These are phyloP conservation scores for Pestalotiopsis sp. DNA, from an alignment of 2,329 filamentous ascomycete genomes.

Conservation along the genomic window DNA sequence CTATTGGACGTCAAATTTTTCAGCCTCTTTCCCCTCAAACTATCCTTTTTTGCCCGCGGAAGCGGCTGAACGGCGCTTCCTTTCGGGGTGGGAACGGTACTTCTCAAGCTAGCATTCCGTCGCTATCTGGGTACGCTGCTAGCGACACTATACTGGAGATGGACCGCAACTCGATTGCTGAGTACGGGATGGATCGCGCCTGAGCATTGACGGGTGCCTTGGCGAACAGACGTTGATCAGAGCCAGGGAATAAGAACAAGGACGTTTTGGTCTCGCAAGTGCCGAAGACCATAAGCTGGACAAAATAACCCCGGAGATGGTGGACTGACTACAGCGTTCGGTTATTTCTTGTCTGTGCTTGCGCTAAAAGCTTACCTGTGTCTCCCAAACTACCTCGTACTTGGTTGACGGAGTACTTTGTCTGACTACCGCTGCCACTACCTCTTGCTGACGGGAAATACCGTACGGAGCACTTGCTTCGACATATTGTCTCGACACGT, in stretches of 20 bases:
- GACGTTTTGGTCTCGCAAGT: background rate
- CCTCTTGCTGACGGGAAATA: too few species aligned
- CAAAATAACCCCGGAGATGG: background rate
- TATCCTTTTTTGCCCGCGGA: background rate
- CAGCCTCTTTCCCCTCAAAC: background rate
- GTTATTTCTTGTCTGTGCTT: background rate
- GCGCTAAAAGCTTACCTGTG: background rate
- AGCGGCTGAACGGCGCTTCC: background rate
- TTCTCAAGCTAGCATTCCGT: background rate
- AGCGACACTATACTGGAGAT: background rate
- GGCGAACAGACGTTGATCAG: background rate
- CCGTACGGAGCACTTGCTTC: too few species aligned
- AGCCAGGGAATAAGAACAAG: background rate
- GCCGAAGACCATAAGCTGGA: background rate
- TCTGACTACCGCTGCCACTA: too few species aligned
- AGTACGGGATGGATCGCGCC: too few species aligned
- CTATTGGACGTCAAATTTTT: background rate
- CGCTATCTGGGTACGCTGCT: background rate
- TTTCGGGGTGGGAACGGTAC: background rate
- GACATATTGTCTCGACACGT: too few species aligned
- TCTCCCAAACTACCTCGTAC: background rate
- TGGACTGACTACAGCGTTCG: background rate
- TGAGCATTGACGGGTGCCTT: too few species aligned
- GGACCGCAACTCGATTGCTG: background rate
- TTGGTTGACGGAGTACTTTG: background rate